Percentiles rank a stretch among this genome's conserved stretches.
Conservation (phyloP, 2,329 filamentous ascomycete species). For the Penicillium sp. region DNA sequence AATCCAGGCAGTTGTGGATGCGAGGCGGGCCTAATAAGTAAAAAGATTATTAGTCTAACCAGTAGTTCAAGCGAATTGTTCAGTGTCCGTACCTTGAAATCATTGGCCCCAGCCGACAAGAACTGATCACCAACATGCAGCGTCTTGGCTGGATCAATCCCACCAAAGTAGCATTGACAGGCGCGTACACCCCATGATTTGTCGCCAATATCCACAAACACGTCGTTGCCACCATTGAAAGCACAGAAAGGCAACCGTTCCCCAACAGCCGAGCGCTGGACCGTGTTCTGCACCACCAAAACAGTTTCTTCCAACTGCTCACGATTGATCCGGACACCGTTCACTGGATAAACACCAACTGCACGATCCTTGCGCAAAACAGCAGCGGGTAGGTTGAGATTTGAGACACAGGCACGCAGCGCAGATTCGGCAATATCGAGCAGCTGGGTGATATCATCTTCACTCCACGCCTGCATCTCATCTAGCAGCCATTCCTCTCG, state of each 20-base stretch:
- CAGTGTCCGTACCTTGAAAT: constrained; percentile 73
- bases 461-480: constrained; percentile 51
- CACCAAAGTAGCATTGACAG: constrained; percentile 86
- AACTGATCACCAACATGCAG: constrained; percentile 97
- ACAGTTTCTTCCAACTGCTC: constrained; percentile 96
- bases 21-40: constrained; percentile 64
- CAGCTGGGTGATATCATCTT: constrained; percentile 73
- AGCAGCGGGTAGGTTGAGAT: constrained; percentile 73
- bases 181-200: constrained; percentile 94
- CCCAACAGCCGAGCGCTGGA: constrained; percentile 75
- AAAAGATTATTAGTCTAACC: background rate
- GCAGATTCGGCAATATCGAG: constrained; percentile 86
- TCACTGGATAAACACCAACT: constrained; percentile 70
- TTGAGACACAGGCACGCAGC: constrained; percentile 75
- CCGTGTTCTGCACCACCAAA: constrained; percentile 84
- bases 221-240: constrained; percentile 95
- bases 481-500: constrained; percentile 60
- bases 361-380: constrained; percentile 86
- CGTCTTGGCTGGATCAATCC: constrained; percentile 71
- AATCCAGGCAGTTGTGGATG: constrained; percentile 96
- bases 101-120: constrained; percentile 88
- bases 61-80: background rate
- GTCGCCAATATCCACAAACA: constrained; percentile 98
- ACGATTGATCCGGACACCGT: constrained; percentile 68
- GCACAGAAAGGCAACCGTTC: constrained; percentile 82